Base-by-base conservation (phyloP, 2,329 filamentous ascomycete genomes). In the Corniculantispora saksenae region DNA sequence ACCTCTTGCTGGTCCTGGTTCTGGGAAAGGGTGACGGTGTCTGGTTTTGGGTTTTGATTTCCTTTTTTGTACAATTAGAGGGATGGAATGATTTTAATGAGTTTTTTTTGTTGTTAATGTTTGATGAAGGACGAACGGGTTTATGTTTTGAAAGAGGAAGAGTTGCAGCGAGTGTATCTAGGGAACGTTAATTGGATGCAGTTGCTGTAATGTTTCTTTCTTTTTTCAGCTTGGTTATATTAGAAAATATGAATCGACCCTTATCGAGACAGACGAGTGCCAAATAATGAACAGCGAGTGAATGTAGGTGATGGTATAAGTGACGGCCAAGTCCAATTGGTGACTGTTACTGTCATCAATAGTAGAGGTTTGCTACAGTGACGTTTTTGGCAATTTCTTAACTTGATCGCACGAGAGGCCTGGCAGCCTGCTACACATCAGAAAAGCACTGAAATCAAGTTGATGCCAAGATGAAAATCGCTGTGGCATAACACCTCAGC, bases 231-330 rank as follows among this genome's bases (percentile, higher is more conserved):
- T 68, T 68, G 66, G 66, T 61, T 66, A 60, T 58, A 55, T 66
- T 66, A 66, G 61, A 40, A 62, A 69, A 68, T 70, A 68, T 69
- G 59, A 70, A 69, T 69, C 63, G 67, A 70, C 67, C 65, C 69
- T 66, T 32, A 63, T 69, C 64, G 61, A 66, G 32, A 58, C 19
- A 7, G 43, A 27, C 27, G 19, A 17, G 25, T 12, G 10, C 27
- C 15, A 23, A 32, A 15, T n/a, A 19, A 10, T 45, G n/a, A n/a
- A n/a, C n/a, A n/a, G n/a, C n/a, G n/a, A n/a, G n/a, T n/a, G n/a
- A n/a, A n/a, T n/a, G n/a, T 38, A 7, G 19, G 38, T 47, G 17
- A 35, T 45, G 3, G 38, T 43, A 43, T 43, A 43, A 43, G 38
- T 43, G 6, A 43, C 3, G 10, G 10, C 6, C 32, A 32, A 32